Conservation (phyloP, 2,329 filamentous ascomycete genomes). For the Xylaria polymorpha region DNA sequence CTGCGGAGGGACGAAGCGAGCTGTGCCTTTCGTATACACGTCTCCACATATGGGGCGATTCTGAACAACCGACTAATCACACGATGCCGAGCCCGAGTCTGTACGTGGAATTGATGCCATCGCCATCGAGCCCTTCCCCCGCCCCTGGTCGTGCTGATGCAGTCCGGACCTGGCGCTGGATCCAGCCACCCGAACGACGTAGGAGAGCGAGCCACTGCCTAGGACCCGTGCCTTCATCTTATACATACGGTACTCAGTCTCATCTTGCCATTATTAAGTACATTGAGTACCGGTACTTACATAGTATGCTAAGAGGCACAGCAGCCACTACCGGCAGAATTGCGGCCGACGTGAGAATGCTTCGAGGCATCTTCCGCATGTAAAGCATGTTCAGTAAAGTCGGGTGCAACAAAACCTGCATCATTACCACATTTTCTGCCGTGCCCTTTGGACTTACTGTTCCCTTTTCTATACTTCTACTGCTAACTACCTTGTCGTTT, state of each 20-base stretch:
- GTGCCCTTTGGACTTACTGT: slow-evolving; percentile 13
- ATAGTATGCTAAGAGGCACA: not conserved
- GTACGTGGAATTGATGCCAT: slow-evolving; percentile 20
- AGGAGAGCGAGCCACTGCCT: slow-evolving; percentile 1
- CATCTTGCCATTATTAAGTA: not conserved
- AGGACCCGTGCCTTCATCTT: slow-evolving; percentile 10
- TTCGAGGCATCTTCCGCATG: slow-evolving; percentile 3
- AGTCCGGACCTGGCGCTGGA: slow-evolving; percentile 7
- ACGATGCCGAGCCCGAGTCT: not conserved
- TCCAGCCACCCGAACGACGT: slow-evolving; percentile 4
- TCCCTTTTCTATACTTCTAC: not conserved
- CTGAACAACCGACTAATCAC: slow-evolving; percentile 3
- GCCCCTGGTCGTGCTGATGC: slow-evolving; percentile 21
- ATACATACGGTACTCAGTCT: no score
- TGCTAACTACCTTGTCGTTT: not conserved
- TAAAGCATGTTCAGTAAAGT: not conserved
- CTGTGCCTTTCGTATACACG: slow-evolving; percentile 34
- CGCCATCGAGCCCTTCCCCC: slow-evolving; percentile 27
- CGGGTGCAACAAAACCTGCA: slow-evolving; percentile 7
- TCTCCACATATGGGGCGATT: not conserved
- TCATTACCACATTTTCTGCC: slow-evolving; percentile 3
- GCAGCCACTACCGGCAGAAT: slow-evolving; percentile 10
- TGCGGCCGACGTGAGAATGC: not conserved
- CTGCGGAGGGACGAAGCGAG: slow-evolving; percentile 31
- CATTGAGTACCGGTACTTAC: not conserved